Evolutionary conservation across 805 yeast species (phyloP), one percentile per base, ranked within the genome.

Genomic region (Spathaspora boniae): DNA sequence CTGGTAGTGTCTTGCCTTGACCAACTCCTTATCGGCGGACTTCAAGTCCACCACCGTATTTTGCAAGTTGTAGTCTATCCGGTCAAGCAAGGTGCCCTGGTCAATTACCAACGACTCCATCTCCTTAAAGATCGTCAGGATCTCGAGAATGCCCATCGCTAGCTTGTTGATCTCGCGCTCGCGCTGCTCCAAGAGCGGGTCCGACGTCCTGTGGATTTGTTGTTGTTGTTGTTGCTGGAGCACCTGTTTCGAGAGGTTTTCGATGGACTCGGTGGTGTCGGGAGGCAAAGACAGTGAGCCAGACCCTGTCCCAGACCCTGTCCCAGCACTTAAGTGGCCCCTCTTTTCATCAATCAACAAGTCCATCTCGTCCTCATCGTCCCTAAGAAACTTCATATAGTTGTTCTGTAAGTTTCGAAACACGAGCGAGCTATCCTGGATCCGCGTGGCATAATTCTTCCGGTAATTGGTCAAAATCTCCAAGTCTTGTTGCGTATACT

Each of bases 141-240:
- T 86, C 55, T 93, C 99, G 26, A 91, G 65, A 29, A 93, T 95
- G 34, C 97, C 96, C 68, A 86, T 86, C 4, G 98, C 98, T 36
- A 93, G 72, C 46, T 83, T 84, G 21, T 84, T 83, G 35, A 93
- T 93, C 52, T 91, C 98, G 35, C 80, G 76, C 52, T 93, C 98
- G 36, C 98, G 70, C 16, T 30, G 36, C 27, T 38, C 33, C 11
- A 34, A 20, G 19, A 24, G 29, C 29, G 47, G 47, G 46, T 54
- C 43, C 47, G 47, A 32, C 42, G 56, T 16, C 33, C 5, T 26
- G 7, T 52, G 54, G 19, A 39, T 40, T n/a, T n/a, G n/a, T 36
- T 43, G 53, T 26, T 42, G 49, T 33, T 54, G 60, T 9, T 48
- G 45, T 41, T 57, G 58, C 33, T 48, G 53, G 37, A 58, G 24